These are phyloP conservation scores for Albatrellus sp. DNA, from an alignment of 1,284 basidiomycete species.

Conservation along the genomic window DNA sequence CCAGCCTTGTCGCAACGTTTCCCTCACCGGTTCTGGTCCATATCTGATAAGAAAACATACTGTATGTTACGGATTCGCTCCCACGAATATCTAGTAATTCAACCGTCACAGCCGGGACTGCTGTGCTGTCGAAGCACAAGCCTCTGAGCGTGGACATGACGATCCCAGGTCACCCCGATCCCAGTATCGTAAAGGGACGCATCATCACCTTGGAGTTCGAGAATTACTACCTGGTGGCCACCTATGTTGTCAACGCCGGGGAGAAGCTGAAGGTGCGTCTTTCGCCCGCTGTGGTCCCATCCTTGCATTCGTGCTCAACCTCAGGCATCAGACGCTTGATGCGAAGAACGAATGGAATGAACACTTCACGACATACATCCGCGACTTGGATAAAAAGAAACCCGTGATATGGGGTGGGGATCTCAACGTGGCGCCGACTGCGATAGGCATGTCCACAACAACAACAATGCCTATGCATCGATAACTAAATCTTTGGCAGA, in stretches of 20 bases:
- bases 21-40: constrained; percentile 66
- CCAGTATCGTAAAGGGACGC: constrained; percentile 53
- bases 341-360: constrained; percentile 68
- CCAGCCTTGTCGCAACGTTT: constrained; percentile 43
- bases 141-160: constrained; percentile 55
- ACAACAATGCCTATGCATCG: background rate
- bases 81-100: background rate
- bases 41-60: constrained; percentile 64
- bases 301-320: background rate
- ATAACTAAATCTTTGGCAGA: constrained; percentile 26
- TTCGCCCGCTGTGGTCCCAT: background rate
- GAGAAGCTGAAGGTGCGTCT: constrained; percentile 54
- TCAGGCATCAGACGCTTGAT: constrained; percentile 44
- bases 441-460: constrained; percentile 32
- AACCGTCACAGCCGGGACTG: constrained; percentile 56
- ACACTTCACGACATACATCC: constrained; percentile 65
- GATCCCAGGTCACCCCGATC: constrained; percentile 63
- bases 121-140: constrained; percentile 69
- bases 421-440: constrained; percentile 76
- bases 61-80: constrained; percentile 27
- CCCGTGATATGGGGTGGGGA: constrained; percentile 88
- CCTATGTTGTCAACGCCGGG: constrained; percentile 86
- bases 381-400: constrained; percentile 62
- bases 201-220: constrained; percentile 75
- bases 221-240: constrained; percentile 61